Base-by-base conservation (phyloP, 441 rosid genomes). In the Lepidium campestre region DNA sequence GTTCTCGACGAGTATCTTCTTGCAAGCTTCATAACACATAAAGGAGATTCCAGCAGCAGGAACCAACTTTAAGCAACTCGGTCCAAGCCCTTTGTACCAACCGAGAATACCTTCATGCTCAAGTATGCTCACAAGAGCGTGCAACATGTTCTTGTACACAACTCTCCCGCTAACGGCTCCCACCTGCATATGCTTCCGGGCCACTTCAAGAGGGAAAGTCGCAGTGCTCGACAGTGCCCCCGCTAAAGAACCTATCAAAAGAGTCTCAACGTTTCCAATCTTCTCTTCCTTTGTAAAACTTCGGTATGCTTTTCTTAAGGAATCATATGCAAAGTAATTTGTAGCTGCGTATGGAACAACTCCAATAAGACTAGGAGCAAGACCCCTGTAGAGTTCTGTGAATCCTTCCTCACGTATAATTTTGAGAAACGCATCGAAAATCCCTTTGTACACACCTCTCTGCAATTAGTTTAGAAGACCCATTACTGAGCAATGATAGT, bases 31-130 rank as follows among this genome's bases (percentile, higher is more conserved):
- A 71, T 91, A 93, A 72, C 99, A 93, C 99, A 93, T 93, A 75
- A 93, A 93, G 7, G 99, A 92, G 75, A 93, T 91, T 66, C 99
- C 99, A 14, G 97, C 99, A 34, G 99, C 97, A 44, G 99, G 99
- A 41, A 93, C 99, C 84, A 93, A 70, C 82, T 93, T 93, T 92
- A 93, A 76, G 85, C 97, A 93, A 74, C 99, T 93, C 1, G 99
- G 97, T 44, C 97, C 99, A 66, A 93, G 70, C 35, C 99, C 99
- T 73, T 83, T 91, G 63, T 91, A 93, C 55, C 93, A 75, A 66
- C 99, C 99, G 0, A 49, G 81, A 29, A 93, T 53, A 57, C 99
- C 97, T 44, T 73, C 76, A 11, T 78, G 75, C 79, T 91, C 96
- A 0, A 94, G 86, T 67, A 94, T 94, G 77, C 82, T 80, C 3